phyloP scores from a whole-genome alignment of 2,329 filamentous ascomycete genomes.

The Venturia aucupariae region DNA sequence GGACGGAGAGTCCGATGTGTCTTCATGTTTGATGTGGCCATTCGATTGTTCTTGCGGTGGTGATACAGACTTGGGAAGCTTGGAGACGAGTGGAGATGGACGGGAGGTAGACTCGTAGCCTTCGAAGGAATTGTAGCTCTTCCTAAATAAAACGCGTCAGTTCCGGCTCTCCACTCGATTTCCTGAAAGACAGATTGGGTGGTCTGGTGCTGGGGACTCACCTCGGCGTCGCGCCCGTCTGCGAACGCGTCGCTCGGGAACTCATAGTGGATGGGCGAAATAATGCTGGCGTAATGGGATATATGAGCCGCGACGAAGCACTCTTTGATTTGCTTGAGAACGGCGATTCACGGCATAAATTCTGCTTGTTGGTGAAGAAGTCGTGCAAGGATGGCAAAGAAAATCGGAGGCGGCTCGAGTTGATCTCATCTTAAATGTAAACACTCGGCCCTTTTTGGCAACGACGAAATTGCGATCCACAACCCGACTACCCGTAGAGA shows the following conservation, averaged over 20 bases:
- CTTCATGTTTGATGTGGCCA: slow-evolving; percentile 17
- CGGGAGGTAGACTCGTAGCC: slow-evolving; percentile 28
- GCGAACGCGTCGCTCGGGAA: slow-evolving; percentile 32
- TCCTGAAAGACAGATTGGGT: background rate
- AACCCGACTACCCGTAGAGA: no score
- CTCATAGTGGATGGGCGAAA: slow-evolving; percentile 8
- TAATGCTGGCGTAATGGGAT: background rate
- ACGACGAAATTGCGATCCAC: background rate
- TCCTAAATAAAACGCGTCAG: background rate
- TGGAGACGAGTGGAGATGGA: slow-evolving; percentile 41
- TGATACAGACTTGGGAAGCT: slow-evolving; percentile 32
- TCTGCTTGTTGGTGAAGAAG: background rate
- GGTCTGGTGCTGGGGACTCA: slow-evolving; percentile 22
- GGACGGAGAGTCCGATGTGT: slow-evolving; percentile 26
- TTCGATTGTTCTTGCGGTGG: background rate
- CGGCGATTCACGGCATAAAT: background rate
- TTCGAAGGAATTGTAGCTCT: slow-evolving; percentile 4
- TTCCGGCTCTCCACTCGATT: background rate
- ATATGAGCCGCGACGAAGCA: background rate
- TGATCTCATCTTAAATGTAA: background rate
- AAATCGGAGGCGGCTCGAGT: background rate
- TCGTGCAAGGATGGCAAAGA: background rate
- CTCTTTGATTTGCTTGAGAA: background rate
- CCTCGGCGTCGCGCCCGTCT: slow-evolving; percentile 41
- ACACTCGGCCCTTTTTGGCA: background rate